These are phyloP conservation scores for Fusarium luffae DNA, from an alignment of 2,329 filamentous ascomycete species.

Conservation along the genomic window DNA sequence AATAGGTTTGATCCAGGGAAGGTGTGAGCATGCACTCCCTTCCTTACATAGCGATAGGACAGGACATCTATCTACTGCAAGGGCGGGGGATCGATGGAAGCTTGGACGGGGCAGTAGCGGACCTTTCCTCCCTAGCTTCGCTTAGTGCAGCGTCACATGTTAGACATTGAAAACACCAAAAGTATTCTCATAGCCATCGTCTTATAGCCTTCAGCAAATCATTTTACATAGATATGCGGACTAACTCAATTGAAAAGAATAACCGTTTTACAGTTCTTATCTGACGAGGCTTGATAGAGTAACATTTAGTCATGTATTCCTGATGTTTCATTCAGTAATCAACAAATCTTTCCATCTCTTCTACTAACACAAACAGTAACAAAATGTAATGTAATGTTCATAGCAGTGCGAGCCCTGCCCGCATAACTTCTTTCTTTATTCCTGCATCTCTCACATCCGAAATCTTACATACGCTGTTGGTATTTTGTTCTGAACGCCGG, in stretches of 20 bases:
- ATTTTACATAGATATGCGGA: neutral
- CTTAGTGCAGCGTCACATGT: constrained; percentile 36
- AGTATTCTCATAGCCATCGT: neutral
- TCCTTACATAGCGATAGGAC: neutral
- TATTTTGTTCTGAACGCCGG: constrained; percentile 47
- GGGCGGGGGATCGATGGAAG: constrained; percentile 13
- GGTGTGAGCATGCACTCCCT: constrained; percentile 14
- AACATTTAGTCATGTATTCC: constrained; percentile 22
- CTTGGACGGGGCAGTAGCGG: constrained; percentile 1
- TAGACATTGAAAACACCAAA: neutral
- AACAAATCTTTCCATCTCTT: constrained; percentile 8
- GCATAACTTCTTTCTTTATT: constrained; percentile 16
- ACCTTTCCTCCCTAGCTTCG: constrained; percentile 12
- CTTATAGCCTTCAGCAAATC: neutral
- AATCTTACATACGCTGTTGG: constrained; percentile 46
- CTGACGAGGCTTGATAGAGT: neutral
- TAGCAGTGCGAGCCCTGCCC: constrained; percentile 26
- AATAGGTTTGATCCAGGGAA: neutral
- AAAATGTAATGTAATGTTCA: constrained; percentile 9
- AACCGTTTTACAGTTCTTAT: too few relatives aligned
- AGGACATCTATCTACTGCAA: constrained; percentile 3
- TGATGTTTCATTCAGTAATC: constrained; percentile 26
- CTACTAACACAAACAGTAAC: constrained; percentile 29
- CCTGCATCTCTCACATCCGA: constrained; percentile 31
- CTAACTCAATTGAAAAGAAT: neutral